These are phyloP conservation scores for Puya raimondii DNA, from an alignment of 176 grass and related monocot genomes.

Conservation along the genomic window DNA sequence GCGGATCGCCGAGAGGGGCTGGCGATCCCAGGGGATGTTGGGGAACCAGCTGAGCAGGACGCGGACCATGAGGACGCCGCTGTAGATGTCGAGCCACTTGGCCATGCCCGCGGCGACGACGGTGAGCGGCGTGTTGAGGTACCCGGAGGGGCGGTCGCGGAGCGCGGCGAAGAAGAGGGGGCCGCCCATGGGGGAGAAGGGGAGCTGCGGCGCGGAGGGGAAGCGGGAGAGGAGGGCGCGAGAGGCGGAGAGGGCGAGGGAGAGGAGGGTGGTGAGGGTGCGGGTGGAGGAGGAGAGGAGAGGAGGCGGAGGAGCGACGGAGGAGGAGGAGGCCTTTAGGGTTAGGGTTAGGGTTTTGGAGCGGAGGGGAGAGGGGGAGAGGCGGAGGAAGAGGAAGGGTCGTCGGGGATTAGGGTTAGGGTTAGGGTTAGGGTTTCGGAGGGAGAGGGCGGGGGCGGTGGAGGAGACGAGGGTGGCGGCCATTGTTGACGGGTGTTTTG, in stretches of 20 bases:
- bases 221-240: constrained; percentile 10
- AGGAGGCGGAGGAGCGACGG: not conserved
- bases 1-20: constrained; percentile 74
- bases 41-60: constrained; percentile 95
- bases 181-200: constrained; percentile 27
- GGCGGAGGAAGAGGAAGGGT: not conserved
- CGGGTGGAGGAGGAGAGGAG: constrained; percentile 19
- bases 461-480: constrained; percentile 21
- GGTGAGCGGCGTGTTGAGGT: constrained; percentile 50
- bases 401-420: constrained; percentile 3
- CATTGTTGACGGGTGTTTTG: not conserved
- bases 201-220: constrained; percentile 13
- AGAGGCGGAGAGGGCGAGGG: constrained; percentile 10
- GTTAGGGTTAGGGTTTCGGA: constrained; percentile 31
- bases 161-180: constrained; percentile 55
- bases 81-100: constrained; percentile 84
- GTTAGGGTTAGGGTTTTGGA: constrained; percentile 25
- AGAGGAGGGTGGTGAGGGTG: constrained; percentile 20
- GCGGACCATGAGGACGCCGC: constrained; percentile 76
- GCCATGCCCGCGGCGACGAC: constrained; percentile 64
- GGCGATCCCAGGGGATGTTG: constrained; percentile 92
- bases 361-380: constrained; percentile 8
- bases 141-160: constrained; percentile 20
- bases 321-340: constrained; percentile 13
- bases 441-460: constrained; percentile 13